phyloP scores from a whole-genome alignment of 148 eudicot species.

The Agrostemma githago region DNA sequence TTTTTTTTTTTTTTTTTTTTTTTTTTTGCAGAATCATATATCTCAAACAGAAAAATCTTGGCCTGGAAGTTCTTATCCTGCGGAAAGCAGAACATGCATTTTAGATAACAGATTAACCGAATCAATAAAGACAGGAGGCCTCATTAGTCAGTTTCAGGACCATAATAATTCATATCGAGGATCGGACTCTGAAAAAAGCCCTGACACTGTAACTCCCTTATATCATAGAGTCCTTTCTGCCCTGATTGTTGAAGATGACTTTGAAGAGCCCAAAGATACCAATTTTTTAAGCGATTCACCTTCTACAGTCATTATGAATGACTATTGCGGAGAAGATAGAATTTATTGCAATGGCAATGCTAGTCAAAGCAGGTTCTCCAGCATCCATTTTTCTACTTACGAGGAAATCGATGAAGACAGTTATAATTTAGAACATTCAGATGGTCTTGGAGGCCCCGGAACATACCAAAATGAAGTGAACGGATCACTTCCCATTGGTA shows the following conservation, averaged over 20 bases:
- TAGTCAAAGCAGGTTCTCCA: slow-evolving; percentile 36
- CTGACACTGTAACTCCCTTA: slow-evolving; percentile 42
- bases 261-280: slow-evolving; percentile 59
- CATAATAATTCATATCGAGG: slow-evolving; percentile 38
- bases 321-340: slow-evolving; percentile 30
- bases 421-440: slow-evolving; percentile 34
- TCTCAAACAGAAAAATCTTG: slow-evolving; percentile 31
- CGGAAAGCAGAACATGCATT: slow-evolving; percentile 31
- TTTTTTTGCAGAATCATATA: slow-evolving; percentile 46
- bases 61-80: slow-evolving; percentile 30
- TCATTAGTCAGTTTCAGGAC: slow-evolving; percentile 39
- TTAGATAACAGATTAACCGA: too few relatives aligned
- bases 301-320: slow-evolving; percentile 29
- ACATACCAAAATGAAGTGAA: slow-evolving; percentile 32
- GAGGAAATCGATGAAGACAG: slow-evolving; percentile 42
- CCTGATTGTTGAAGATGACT: slow-evolving; percentile 71
- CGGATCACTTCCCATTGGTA: slow-evolving; percentile 32
- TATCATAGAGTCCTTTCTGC: slow-evolving; percentile 89
- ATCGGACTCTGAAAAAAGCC: slow-evolving; percentile 35
- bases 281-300: slow-evolving; percentile 27
- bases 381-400: slow-evolving; percentile 31
- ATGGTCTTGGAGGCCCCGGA: slow-evolving; percentile 38
- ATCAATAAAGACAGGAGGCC: slow-evolving; percentile 32
- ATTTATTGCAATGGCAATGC: slow-evolving; percentile 54
- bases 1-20: too few relatives aligned